Evolutionary conservation across 2,329 filamentous ascomycete genomes (phyloP), one percentile per base, ranked within the genome.

Genomic region (Verticillium klebahnii): DNA sequence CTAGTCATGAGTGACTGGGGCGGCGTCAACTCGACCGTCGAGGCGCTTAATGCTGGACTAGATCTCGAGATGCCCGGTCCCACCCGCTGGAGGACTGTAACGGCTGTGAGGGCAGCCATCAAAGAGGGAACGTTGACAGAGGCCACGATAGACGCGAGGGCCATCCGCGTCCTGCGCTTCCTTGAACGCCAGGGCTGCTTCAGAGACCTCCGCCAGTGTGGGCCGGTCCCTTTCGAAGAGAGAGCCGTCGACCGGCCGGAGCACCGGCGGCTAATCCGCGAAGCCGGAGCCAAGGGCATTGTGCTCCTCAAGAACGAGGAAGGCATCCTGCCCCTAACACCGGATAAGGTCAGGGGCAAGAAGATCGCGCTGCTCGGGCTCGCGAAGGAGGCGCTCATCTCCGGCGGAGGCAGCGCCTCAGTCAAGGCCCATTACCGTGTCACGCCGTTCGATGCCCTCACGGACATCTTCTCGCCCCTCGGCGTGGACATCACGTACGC

Each of bases 241-340:
- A n/a, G 40, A 50, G 67, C 69, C 4, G 67, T 72, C 60, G 29
- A 37, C 3, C 40, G 32, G 6, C 37, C 57, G 5, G 59, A 60
- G 52, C 62, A 63, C 23, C 55, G 56, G 12, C 58, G 60, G 29
- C 52, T 65, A 3, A 62, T 63, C 31, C 60, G 65, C 8, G 56
- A 66, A 8, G 85, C 87, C 0, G 81, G 81, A 1, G 70, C 78
- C 7, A 76, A 81, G 11, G 79, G 80, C 9, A 70, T 76, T 0
- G 78, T 80, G 1, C 70, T 85, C 2, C 69, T 86, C 25, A 87
- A 87, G 72, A 87, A 87, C 63, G 74, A 84, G 61, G 77, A 75
- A 6, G 77, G 77, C 9, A 73, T 76, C 0, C 73, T 84, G 3
- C 83, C 83, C 0, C 69, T 86, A 74, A 77, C 63, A 1, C 68